Evolutionary conservation across 306 rosid species (phyloP).

Genomic region (Quercus robur): DNA sequence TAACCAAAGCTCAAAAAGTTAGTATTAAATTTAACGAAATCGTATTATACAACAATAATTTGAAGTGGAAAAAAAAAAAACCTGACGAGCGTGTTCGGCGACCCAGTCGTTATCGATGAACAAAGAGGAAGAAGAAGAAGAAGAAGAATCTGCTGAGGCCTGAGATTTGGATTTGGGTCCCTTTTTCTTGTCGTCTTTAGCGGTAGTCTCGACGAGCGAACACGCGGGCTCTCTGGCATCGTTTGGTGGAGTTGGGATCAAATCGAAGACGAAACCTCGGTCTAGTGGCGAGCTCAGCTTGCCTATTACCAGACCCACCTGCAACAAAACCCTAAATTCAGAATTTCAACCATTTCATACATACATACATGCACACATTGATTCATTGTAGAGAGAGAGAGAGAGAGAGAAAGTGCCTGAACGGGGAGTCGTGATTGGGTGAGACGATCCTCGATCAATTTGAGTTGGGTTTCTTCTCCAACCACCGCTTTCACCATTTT

Average conservation of each 20-base stretch:
- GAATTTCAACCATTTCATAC: not conserved
- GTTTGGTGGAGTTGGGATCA: constrained; percentile 73
- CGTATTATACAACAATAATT: not conserved
- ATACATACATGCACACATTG: not conserved
- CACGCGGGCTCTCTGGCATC: constrained; percentile 68
- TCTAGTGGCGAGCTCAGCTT: constrained; percentile 63
- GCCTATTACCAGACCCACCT: constrained; percentile 85
- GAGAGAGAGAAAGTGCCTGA: constrained; percentile 32
- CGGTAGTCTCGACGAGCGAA: constrained; percentile 39
- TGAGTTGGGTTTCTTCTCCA: constrained; percentile 82
- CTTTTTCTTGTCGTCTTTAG: constrained; percentile 55
- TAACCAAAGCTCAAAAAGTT: constrained; percentile 1
- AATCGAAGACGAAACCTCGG: constrained; percentile 73
- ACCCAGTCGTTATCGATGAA: constrained; percentile 79
- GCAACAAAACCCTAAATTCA: constrained; percentile 9
- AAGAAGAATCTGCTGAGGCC: constrained; percentile 39
- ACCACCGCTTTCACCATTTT: constrained; percentile 83
- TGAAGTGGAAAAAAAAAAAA: not conserved
- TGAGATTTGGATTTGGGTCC: constrained; percentile 62
- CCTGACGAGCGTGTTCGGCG: constrained; percentile 94
- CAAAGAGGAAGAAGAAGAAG: constrained; percentile 59
- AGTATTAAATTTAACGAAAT: not conserved
- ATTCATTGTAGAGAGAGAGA: not conserved
- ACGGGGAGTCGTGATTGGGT: constrained; percentile 46
- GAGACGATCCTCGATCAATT: constrained; percentile 68